phyloP scores from a whole-genome alignment of 805 yeast species.

The Metschnikowia rubicola region DNA sequence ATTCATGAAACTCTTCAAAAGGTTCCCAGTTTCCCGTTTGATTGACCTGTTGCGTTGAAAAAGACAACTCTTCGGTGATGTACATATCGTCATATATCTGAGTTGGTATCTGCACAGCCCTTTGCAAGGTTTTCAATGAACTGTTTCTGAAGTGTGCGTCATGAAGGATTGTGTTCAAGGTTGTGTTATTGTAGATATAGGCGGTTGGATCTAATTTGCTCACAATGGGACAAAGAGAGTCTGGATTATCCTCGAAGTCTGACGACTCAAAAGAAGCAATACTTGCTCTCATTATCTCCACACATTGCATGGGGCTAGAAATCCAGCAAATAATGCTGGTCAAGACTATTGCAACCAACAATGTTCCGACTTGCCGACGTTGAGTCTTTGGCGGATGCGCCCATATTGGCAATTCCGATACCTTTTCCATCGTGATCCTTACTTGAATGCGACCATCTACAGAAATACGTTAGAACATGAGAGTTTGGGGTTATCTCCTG shows the following conservation, averaged over 20 bases:
- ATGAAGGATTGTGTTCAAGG: slow-evolving; percentile 24
- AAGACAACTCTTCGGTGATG: slow-evolving; percentile 24
- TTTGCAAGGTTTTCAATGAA: slow-evolving; percentile 24
- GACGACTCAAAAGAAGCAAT: too few species aligned
- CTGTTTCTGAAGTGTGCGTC: slow-evolving; percentile 23
- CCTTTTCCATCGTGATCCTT: too few species aligned
- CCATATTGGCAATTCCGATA: too few species aligned
- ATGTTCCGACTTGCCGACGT: too few species aligned
- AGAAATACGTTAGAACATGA: too few species aligned
- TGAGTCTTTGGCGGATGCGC: too few species aligned
- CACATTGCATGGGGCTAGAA: too few species aligned
- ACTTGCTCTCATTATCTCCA: too few species aligned
- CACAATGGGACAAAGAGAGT: slow-evolving; percentile 35
- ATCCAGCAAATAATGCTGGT: too few species aligned
- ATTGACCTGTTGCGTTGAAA: slow-evolving; percentile 4
- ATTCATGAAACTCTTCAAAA: slow-evolving; percentile 45
- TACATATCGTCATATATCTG: slow-evolving; percentile 31
- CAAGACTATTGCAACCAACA: too few species aligned
- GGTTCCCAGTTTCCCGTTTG: slow-evolving; percentile 24
- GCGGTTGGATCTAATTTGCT: slow-evolving; percentile 28
- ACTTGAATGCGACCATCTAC: too few species aligned
- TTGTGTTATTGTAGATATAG: slow-evolving; percentile 19
- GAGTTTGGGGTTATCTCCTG: too few species aligned
- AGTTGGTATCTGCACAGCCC: slow-evolving; percentile 32
- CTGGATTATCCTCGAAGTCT: slow-evolving; percentile 8